Evolutionary conservation across 345 rosid species (phyloP), one percentile per base, ranked within the genome.

Genomic region (Syzygium aqueum): DNA sequence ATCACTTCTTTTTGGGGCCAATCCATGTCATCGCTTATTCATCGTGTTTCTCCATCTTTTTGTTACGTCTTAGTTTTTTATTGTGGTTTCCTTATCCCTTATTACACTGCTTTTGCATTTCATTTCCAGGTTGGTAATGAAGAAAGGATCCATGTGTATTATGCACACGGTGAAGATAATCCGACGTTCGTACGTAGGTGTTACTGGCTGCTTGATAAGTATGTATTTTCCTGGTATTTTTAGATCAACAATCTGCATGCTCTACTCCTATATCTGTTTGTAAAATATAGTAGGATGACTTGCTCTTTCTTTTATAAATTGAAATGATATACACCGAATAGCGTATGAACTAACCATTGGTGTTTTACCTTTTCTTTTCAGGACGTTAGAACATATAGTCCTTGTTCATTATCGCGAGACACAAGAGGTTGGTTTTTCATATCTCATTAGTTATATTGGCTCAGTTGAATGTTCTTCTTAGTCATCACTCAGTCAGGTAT

Each of bases 161-260:
- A 97, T 89, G 99, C 99, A 5, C 99, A 97, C 28, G 99, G 99
- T 53, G 94, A 94, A 90, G 99, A 95, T 89, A 94, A 90, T 80
- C 93, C 95, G 28, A 95, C 99, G 57, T 97, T 97, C 89, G 99
- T 96, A 73, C 99, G 99, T 63, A 94, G 99, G 91, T 96, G 99
- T 93, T 97, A 97, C 84, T 97, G 99, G 99, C 94, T 97, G 88
- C 98, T 97, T 53, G 99, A 97, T 90, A 97, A 96, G 99, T 97
- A 94, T 3, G 90, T 86, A 16, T 51, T 86, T 87, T 8, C 49
- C 30, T 6, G 61, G 54, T 87, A 87, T 73, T 51, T 27, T 43
- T 86, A 28, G 57, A 22, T 89, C 25, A 84, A 63, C 52, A 61
- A 53, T 84, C 46, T 50, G n/a, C 52, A 10, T 73, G 14, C 21